Evolutionary conservation across 352 stramenopile genomes (phyloP).

Genomic region (Pythium sukuiense): DNA sequence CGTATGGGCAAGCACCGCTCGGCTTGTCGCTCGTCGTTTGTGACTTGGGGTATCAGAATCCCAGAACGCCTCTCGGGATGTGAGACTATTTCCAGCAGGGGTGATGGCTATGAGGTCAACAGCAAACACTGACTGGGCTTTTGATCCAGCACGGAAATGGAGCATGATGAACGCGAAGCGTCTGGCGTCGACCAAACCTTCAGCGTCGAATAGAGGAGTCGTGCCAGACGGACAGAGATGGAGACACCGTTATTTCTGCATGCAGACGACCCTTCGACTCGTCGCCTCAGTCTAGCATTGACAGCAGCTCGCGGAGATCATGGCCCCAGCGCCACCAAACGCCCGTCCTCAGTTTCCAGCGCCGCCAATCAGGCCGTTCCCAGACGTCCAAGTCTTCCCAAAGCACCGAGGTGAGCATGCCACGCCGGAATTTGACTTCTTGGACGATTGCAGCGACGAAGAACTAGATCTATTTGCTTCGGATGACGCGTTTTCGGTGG

Average conservation of each 20-base stretch:
- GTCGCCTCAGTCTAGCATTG: background rate
- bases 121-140: background rate
- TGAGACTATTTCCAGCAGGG: background rate
- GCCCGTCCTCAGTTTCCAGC: background rate
- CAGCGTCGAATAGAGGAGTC: background rate
- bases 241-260: background rate
- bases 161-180: background rate
- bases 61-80: background rate
- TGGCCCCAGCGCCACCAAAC: background rate
- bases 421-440: conserved; percentile 7
- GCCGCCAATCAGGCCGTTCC: conserved; percentile 22
- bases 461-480: conserved; percentile 43
- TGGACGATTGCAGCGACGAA: conserved; percentile 30
- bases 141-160: background rate
- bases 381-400: conserved; percentile 23
- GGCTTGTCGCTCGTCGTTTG: background rate
- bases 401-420: background rate
- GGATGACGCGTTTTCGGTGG: conserved; percentile 42
- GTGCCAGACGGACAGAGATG: no score
- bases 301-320: background rate
- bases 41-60: background rate
- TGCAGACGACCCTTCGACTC: background rate
- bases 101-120: background rate
- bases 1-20: background rate
- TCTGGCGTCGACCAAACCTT: background rate